These are phyloP conservation scores for Strobilomyces dryophilus DNA, from an alignment of 768 basidiomycete species.

Conservation along the genomic window DNA sequence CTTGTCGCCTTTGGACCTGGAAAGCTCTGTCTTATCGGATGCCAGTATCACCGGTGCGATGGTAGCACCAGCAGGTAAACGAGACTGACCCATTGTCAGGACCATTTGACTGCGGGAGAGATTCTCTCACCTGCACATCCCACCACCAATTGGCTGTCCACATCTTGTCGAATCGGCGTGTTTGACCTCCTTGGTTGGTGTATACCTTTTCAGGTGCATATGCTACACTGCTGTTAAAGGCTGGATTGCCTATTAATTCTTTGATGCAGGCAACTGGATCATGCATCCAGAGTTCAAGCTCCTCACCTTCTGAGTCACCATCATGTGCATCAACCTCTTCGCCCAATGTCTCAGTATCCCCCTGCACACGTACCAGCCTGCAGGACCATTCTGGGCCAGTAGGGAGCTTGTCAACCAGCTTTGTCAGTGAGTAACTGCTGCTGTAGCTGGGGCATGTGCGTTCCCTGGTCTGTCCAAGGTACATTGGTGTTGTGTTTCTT, in stretches of 20 bases:
- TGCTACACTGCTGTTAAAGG: neutral
- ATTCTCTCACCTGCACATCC: neutral
- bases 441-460: too few species aligned
- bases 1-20: neutral
- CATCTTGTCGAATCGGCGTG: neutral
- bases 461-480: too few species aligned
- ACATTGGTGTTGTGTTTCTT: too few species aligned
- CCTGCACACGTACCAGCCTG: too few species aligned
- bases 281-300: neutral
- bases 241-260: neutral
- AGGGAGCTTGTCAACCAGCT: too few species aligned
- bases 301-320: too few species aligned
- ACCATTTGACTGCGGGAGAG: too few species aligned
- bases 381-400: too few species aligned
- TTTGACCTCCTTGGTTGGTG: neutral
- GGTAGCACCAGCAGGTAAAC: neutral
- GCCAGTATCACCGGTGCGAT: neutral
- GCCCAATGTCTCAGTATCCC: too few species aligned
- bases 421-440: too few species aligned
- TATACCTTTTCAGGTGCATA: neutral
- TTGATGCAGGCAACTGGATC: neutral
- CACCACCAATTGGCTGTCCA: neutral
- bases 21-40: slow-evolving; percentile 2
- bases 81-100: neutral
- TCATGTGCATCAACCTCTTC: too few species aligned